These are phyloP conservation scores for Phialophora verrucosa DNA, from an alignment of 2,329 filamentous ascomycete genomes.

Conservation along the genomic window DNA sequence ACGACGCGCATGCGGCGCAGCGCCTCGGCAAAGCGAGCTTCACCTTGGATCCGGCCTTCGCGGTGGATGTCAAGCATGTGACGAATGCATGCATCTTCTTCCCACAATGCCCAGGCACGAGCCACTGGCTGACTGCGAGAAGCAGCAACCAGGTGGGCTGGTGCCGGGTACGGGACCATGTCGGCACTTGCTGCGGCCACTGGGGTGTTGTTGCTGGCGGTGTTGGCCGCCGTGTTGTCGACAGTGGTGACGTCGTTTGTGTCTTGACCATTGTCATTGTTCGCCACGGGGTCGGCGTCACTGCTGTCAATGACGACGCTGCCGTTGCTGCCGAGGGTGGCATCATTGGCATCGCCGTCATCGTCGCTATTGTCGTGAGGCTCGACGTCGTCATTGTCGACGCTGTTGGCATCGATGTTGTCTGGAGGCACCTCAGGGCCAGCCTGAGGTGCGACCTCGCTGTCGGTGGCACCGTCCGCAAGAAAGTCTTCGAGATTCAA, in stretches of 20 bases:
- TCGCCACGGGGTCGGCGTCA: neutral
- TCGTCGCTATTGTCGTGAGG: neutral
- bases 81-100: constrained; percentile 36
- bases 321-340: neutral
- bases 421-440: constrained; percentile 11
- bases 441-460: constrained; percentile 20
- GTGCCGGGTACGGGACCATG: constrained; percentile 32
- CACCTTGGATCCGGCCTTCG: constrained; percentile 28
- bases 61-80: constrained; percentile 35
- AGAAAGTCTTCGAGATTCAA: neutral
- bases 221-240: neutral
- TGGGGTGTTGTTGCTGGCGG: neutral
- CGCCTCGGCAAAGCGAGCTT: constrained; percentile 35
- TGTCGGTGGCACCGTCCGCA: neutral
- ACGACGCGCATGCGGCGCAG: constrained; percentile 25
- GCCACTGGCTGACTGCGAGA: constrained; percentile 15
- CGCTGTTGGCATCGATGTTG: neutral
- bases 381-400: constrained; percentile 4
- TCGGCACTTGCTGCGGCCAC: constrained; percentile 4
- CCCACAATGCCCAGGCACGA: constrained; percentile 31
- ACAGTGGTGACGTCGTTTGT: neutral
- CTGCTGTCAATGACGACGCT: neutral
- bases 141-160: constrained; percentile 23
- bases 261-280: neutral
- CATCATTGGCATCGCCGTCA: constrained; percentile 2